Percentiles rank a stretch among this genome's conserved stretches.
Conservation (phyloP, 1,284 basidiomycete genomes). For the Schizopora paradoxa region DNA sequence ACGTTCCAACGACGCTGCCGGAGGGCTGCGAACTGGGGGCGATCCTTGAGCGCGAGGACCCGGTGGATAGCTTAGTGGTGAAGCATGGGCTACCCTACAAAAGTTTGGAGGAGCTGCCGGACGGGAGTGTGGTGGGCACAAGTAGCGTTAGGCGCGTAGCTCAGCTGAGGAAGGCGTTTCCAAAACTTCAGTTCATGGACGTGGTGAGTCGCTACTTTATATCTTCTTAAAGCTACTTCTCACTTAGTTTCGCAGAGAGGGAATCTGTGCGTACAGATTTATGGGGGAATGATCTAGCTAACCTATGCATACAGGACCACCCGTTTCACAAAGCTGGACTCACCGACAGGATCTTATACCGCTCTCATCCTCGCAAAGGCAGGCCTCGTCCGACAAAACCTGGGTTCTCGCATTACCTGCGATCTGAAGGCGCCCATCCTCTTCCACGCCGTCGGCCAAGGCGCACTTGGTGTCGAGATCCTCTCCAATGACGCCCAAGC, state of each 20-base stretch:
- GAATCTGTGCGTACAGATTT: slow-evolving; percentile 56
- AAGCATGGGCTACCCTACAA: slow-evolving; percentile 74
- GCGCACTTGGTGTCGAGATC: slow-evolving; percentile 87
- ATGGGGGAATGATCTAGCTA: not conserved
- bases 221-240: slow-evolving; percentile 13
- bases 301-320: slow-evolving; percentile 58
- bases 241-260: slow-evolving; percentile 49
- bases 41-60: slow-evolving; percentile 85
- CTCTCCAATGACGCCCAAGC: slow-evolving; percentile 65
- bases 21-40: slow-evolving; percentile 84
- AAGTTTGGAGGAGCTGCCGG: slow-evolving; percentile 79
- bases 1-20: slow-evolving; percentile 86
- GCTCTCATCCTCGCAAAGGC: slow-evolving; percentile 94
- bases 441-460: slow-evolving; percentile 92
- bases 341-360: slow-evolving; percentile 74
- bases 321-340: slow-evolving; percentile 89
- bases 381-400: slow-evolving; percentile 81
- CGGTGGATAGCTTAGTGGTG: slow-evolving; percentile 86
- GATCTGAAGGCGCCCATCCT: slow-evolving; percentile 74
- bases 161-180: slow-evolving; percentile 80
- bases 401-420: slow-evolving; percentile 74
- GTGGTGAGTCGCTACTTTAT: slow-evolving; percentile 57
- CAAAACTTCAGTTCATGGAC: slow-evolving; percentile 80
- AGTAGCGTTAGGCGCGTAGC: slow-evolving; percentile 92
- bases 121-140: slow-evolving; percentile 89